These are phyloP conservation scores for Nematodospora anomalae DNA, from an alignment of 1,139 yeast genomes.

Conservation along the genomic window DNA sequence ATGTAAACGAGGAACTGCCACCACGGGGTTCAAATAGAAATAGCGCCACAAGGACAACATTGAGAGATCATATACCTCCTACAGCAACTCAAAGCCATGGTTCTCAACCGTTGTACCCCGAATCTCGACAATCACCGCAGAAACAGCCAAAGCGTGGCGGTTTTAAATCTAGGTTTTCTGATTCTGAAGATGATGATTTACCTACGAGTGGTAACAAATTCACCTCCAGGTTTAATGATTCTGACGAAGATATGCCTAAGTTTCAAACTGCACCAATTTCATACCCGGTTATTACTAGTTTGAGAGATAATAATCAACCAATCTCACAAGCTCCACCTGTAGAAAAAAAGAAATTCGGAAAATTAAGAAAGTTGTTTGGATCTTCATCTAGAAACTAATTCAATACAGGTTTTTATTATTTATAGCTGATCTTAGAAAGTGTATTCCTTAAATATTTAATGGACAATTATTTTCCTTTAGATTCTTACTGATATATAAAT, in stretches of 20 bases:
- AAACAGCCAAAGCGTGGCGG: not conserved
- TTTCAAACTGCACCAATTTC: not conserved
- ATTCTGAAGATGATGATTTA: constrained; percentile 15
- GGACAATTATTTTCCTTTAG: too few species aligned
- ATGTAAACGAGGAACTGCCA: constrained; percentile 37
- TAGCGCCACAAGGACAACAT: constrained; percentile 11
- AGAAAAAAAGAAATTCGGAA: constrained; percentile 52
- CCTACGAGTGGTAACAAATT: constrained; percentile 7
- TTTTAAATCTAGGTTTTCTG: constrained; percentile 13
- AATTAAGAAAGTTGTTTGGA: constrained; percentile 63
- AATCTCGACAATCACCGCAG: constrained; percentile 1
- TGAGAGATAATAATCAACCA: constrained; percentile 8
- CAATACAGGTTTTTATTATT: too few species aligned
- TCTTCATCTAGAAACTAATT: constrained; percentile 8
- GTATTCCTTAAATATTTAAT: too few species aligned
- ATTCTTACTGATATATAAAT: too few species aligned
- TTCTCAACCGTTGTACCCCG: constrained; percentile 6
- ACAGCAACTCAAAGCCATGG: constrained; percentile 7
- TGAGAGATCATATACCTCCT: constrained; percentile 11
- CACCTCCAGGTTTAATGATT: constrained; percentile 16
- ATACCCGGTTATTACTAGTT: constrained; percentile 4
- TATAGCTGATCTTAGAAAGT: too few species aligned
- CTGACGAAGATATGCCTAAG: constrained; percentile 16
- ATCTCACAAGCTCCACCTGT: constrained; percentile 20
- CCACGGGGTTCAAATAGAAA: constrained; percentile 11